Evolutionary conservation across 2,329 filamentous ascomycete species (phyloP), one percentile per base, ranked within the genome.

Genomic region (Thielaviopsis populi): DNA sequence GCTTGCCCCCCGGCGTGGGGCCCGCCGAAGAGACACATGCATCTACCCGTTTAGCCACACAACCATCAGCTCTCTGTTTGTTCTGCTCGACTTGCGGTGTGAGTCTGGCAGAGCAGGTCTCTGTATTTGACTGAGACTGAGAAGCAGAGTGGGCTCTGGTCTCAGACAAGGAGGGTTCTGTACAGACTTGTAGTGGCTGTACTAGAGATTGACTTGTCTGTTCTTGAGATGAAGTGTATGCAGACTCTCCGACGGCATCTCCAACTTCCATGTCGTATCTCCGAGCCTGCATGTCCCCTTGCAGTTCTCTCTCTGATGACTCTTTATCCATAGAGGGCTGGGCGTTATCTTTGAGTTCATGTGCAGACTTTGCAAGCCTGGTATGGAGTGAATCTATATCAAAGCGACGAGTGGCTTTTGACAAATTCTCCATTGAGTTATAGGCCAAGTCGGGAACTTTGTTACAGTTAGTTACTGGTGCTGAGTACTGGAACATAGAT

Each of bases 381-480:
- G 50, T 30, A 27, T 54, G 24, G 50, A 54, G 50, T 33, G 50
- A 22, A 5, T 54, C 50, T 30, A 4, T 11, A 5, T 54, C 50
- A 30, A 54, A 27, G 50, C 50, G 50, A 11, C 27, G 50, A 30
- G 50, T 27, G 30, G 27, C 24, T n/a, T 30, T 54, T 27, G 50
- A 54, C 13, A 54, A 54, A 3, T 54, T 22, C 8, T 73, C 69
- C 75, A 81, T 79, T 61, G 79, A 74, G 30, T 80, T 80, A 67
- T 82, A 83, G 1, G 74, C 73, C 19, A 83, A 73, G 66, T 83
- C 80, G 3, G 76, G 71, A 33, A 82, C 81, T 82, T 41, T 33
- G 17, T 6, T 10, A 6, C 40, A 30, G 64, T 72, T 63, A 72
- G 65, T 58, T 2, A 22, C 10, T 27, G 13, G 2, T 15, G 11